Base-by-base conservation (phyloP, 345 rosid species). In the Acer yangbiense region DNA sequence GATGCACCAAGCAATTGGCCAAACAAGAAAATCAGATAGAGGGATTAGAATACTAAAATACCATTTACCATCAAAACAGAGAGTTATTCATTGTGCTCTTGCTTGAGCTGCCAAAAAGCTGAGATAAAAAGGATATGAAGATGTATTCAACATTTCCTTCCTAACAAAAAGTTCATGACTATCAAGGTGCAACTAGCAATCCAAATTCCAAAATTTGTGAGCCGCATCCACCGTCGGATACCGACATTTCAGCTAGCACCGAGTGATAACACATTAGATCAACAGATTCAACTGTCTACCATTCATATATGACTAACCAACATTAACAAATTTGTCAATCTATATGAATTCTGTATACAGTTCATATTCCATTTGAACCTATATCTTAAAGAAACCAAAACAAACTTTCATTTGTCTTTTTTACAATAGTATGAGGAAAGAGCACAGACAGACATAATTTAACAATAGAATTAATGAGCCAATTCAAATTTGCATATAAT, bases 11-110 rank as follows among this genome's bases (percentile, higher is more conserved):
- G 44, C 55, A 41, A 9, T 9, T 43, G 16, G 14, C 21, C 23
- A 73, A 39, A 43, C 68, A 61, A 62, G 68, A 61, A 73, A 12
- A 62, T 61, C 10, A 43, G 4, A 62, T 43, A 62, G 14, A 58
- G 3, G 75, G 14, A 27, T 70, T 41, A 52, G 65, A 71, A 10
- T 61, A n/a, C 41, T 23, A 73, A 21, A 6, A 35, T 18, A 63
- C 29, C 17, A 1, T 41, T 61, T 11, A 43, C 46, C 35, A 14
- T 60, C 57, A 71, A 71, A 21, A 21, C 43, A 71, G 7, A 71
- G 39, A 10, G 4, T 52, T 43, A 25, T 18, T 50, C 9, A 29
- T 54, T 18, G 3, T 32, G 48, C 25, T 21, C 39, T 5, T 61
- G 14, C 6, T 27, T 70, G 62, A 70, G 20, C 20, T n/a, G 50